These are phyloP conservation scores for Sporothrix schenckii DNA, from an alignment of 2,329 filamentous ascomycete species.

Conservation along the genomic window DNA sequence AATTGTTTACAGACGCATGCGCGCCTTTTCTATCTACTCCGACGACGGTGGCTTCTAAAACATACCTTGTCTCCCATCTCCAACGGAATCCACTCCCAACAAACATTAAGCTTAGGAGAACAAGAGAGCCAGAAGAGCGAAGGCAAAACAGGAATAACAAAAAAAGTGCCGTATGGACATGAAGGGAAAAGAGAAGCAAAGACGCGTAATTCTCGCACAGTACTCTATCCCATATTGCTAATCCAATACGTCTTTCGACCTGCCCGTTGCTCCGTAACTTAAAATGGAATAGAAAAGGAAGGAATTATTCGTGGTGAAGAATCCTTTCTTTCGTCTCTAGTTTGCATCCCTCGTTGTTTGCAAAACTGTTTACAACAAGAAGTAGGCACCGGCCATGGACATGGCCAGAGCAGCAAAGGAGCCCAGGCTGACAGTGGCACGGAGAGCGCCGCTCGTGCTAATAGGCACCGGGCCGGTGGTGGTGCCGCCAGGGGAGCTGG, in stretches of 20 bases:
- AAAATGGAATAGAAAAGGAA: slow-evolving; percentile 13
- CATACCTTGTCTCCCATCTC: neutral
- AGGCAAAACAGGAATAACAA: neutral
- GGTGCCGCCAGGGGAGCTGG: slow-evolving; percentile 3
- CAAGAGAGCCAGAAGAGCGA: slow-evolving; percentile 8
- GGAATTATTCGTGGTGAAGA: slow-evolving; percentile 5
- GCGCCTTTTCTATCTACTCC: slow-evolving; percentile 14
- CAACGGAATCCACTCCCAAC: slow-evolving; percentile 3
- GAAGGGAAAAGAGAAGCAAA: neutral
- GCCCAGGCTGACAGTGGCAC: slow-evolving; percentile 38
- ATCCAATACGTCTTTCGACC: neutral
- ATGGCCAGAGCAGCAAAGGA: slow-evolving; percentile 45
- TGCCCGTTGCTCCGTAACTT: neutral
- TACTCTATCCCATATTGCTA: slow-evolving; percentile 18
- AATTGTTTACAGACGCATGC: neutral
- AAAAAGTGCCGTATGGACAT: slow-evolving; percentile 14
- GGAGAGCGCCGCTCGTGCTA: slow-evolving; percentile 41
- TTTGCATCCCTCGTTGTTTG: neutral
- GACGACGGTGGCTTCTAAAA: neutral
- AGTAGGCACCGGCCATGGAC: slow-evolving; percentile 43
- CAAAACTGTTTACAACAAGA: slow-evolving; percentile 43
- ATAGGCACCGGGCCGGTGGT: slow-evolving; percentile 32
- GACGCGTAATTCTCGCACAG: neutral
- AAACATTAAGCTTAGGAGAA: slow-evolving; percentile 13
- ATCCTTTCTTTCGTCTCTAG: neutral